Conservation (phyloP, 2,329 filamentous ascomycete genomes). For the Fusarium burgessii region DNA sequence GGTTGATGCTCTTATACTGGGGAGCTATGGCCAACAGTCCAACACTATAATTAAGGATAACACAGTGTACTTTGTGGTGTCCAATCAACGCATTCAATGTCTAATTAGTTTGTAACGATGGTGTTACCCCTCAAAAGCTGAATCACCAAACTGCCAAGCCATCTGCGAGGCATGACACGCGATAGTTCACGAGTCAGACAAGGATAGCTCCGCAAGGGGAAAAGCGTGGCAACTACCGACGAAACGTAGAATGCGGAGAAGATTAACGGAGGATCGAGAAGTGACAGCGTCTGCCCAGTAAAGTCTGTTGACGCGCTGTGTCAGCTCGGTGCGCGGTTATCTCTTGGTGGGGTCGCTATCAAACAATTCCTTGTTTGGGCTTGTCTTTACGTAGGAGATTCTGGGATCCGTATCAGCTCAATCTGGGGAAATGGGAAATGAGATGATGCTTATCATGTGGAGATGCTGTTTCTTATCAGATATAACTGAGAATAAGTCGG, state of each 20-base stretch:
- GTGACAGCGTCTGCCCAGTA: slow-evolving; percentile 9
- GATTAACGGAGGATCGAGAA: background rate
- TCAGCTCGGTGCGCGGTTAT: slow-evolving; percentile 40
- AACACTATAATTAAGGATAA: background rate
- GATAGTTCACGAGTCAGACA: slow-evolving; percentile 1
- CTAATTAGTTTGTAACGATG: background rate
- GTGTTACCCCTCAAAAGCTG: slow-evolving; percentile 1
- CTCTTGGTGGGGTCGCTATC: slow-evolving; percentile 33
- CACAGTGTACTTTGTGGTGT: background rate
- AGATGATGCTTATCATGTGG: slow-evolving; percentile 26
- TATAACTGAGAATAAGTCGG: slow-evolving; percentile 1
- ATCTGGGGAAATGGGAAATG: slow-evolving; percentile 27
- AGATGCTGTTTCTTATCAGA: slow-evolving; percentile 6
- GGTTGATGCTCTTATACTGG: background rate
- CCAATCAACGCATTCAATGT: background rate
- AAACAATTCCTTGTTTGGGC: slow-evolving; percentile 15
- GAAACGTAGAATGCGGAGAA: slow-evolving; percentile 13
- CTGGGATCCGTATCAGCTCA: slow-evolving; percentile 13
- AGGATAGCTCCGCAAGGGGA: background rate
- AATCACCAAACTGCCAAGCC: background rate
- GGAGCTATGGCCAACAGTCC: background rate
- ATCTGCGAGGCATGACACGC: background rate
- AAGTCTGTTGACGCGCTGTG: slow-evolving; percentile 25
- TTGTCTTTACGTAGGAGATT: slow-evolving; percentile 26
- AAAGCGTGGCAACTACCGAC: background rate